Percentiles rank a stretch among this genome's conserved stretches.
These are phyloP conservation scores for Fomitopsis palustris DNA, from an alignment of 1,284 basidiomycete genomes.

Conservation along the genomic window DNA sequence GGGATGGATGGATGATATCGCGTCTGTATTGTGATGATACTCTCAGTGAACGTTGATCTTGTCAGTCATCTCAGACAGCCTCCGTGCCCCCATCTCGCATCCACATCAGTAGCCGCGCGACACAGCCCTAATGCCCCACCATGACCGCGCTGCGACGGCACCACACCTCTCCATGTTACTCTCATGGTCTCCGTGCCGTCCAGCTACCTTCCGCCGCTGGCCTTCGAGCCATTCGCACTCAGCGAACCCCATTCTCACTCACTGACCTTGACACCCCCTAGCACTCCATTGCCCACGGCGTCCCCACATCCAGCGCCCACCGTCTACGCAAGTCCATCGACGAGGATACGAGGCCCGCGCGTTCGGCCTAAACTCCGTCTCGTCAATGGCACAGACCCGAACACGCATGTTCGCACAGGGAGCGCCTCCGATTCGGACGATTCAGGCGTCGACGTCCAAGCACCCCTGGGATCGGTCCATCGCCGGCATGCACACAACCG, in stretches of 20 bases:
- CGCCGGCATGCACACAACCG: not conserved
- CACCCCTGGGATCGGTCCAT: not conserved
- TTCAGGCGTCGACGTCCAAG: not conserved
- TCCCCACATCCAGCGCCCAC: not conserved
- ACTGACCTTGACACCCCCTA: not conserved
- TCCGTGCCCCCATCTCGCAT: conserved; percentile 1
- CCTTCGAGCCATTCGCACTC: conserved; percentile 10
- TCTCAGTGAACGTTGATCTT: conserved; percentile 1
- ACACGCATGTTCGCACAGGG: not conserved
- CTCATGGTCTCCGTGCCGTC: conserved; percentile 8
- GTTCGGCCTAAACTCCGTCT: not conserved
- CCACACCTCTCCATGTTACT: conserved; percentile 6
- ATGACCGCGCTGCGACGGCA: not conserved
- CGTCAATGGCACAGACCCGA: not conserved
- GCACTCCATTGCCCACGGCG: not conserved
- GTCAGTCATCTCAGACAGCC: conserved; percentile 1
- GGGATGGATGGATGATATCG: not conserved
- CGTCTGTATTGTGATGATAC: not conserved
- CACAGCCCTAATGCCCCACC: conserved; percentile 3
- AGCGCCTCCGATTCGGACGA: not conserved
- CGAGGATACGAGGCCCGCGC: conserved; percentile 7
- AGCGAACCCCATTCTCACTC: not conserved
- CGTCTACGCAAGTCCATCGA: not conserved
- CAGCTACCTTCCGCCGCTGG: conserved; percentile 7
- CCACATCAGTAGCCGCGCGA: conserved; percentile 4